Evolutionary conservation across 768 basidiomycete genomes (phyloP), one percentile per base, ranked within the genome.

Genomic region (Termitomyces eurrhizus): DNA sequence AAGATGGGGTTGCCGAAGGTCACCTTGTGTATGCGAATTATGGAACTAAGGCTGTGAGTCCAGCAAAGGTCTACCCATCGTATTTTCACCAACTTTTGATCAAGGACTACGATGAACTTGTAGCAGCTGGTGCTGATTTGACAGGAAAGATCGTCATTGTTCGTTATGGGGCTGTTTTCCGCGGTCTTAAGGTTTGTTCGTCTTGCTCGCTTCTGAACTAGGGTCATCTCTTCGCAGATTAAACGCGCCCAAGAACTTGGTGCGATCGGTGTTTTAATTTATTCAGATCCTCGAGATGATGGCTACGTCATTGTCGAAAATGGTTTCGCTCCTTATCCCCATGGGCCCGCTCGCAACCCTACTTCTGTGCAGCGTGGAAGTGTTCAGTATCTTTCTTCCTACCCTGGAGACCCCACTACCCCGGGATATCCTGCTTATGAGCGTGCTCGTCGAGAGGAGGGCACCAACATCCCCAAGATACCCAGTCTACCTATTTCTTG

Each of bases 401-500:
- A 89, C 66, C 85, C 86, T 18, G 87, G 88, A 12, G 90, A 92
- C 68, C 92, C 94, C 2, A 87, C 90, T 0, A 98, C 96, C 3
- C 95, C 95, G 6, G 92, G 90, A 11, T 82, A 85, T 62, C 95
- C 96, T 52, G 79, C 95, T 1, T 98, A 98, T 72, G 82, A 86
- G 69, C 86, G 94, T 67, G 84, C 85, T 42, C 87, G 89, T 13
- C 82, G 90, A 51, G 75, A 62, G 13, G 80, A 83, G 21, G 83
- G 77, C 26, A 74, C 72, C 46, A 91, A 88, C 65, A 82, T 89
- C 41, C 90, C 92, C 2, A 71, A 68, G 18, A 93, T 94, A 62
- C 92, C 92, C 1, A 93, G 92, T 67, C 73, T 98, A n/a, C 96
- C 96, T 1, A 84, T 97, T 64, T 92, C 90, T 0, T 95, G 92